Conservation (phyloP, 1,284 basidiomycete genomes). For the Ceratobasidium sp. region DNA sequence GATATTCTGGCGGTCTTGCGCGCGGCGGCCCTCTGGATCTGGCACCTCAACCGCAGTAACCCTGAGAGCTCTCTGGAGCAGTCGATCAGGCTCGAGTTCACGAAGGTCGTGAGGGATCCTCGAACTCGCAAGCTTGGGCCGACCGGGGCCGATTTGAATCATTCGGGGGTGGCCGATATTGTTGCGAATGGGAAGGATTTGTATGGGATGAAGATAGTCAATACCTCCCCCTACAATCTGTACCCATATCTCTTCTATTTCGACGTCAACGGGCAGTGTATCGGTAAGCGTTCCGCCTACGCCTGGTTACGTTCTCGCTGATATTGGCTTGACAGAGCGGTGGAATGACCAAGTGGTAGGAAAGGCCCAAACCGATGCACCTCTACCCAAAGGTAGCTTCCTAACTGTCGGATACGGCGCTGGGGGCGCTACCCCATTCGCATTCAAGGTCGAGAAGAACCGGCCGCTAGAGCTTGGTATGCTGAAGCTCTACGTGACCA, state of each 20-base stretch:
- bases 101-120: not conserved
- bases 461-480: slow-evolving; percentile 12
- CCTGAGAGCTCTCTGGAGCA: slow-evolving; percentile 10
- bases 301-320: not conserved
- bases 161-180: slow-evolving; percentile 13
- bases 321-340: not conserved
- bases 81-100: slow-evolving; percentile 27
- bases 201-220: slow-evolving; percentile 19
- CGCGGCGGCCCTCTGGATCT: slow-evolving; percentile 10
- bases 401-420: slow-evolving; percentile 41
- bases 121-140: not conserved
- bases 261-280: not conserved
- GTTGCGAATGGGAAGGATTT: not conserved
- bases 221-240: not conserved
- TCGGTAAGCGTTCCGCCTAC: slow-evolving; percentile 10
- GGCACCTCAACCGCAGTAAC: slow-evolving; percentile 24
- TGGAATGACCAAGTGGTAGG: slow-evolving; percentile 1
- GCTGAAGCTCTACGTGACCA: slow-evolving; percentile 37
- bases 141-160: slow-evolving; percentile 3
- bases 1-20: slow-evolving; percentile 3
- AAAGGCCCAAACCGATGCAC: slow-evolving; percentile 1
- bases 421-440: slow-evolving; percentile 19
- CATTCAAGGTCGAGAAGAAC: slow-evolving; percentile 1
- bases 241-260: slow-evolving; percentile 38
- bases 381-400: not conserved